These are phyloP conservation scores for Ophiostoma tasmaniense DNA, from an alignment of 2,329 filamentous ascomycete genomes.

Conservation along the genomic window DNA sequence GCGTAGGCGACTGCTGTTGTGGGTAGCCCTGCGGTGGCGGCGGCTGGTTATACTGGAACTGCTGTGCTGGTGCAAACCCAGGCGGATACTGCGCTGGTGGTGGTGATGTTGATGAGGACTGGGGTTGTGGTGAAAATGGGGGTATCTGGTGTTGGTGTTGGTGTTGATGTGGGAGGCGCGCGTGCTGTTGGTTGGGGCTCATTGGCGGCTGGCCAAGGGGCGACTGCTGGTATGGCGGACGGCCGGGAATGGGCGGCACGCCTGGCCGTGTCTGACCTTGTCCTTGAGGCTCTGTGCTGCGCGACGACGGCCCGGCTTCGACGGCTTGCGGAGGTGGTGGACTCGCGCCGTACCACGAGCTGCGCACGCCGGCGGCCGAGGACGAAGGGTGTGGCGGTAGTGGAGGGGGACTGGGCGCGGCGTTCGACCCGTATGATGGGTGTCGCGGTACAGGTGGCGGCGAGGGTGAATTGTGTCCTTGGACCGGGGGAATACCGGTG, in stretches of 20 bases:
- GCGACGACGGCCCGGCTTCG: slow-evolving; percentile 10
- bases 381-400: slow-evolving; percentile 9
- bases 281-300: background rate
- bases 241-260: slow-evolving; percentile 17
- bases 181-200: slow-evolving; percentile 21
- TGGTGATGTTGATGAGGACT: background rate
- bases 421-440: slow-evolving; percentile 5
- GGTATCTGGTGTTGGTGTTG: slow-evolving; percentile 15
- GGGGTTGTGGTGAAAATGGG: background rate
- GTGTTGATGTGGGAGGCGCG: slow-evolving; percentile 19
- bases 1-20: slow-evolving; percentile 16
- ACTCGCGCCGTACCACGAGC: slow-evolving; percentile 16
- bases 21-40: slow-evolving; percentile 15
- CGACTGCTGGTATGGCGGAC: slow-evolving; percentile 20
- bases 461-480: slow-evolving; percentile 8
- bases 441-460: slow-evolving; percentile 19
- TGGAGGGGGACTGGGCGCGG: background rate
- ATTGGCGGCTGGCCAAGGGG: slow-evolving; percentile 23
- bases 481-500: slow-evolving; percentile 19
- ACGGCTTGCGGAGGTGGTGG: slow-evolving; percentile 14
- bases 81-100: slow-evolving; percentile 2
- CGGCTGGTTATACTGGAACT: background rate
- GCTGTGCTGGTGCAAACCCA: background rate
- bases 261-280: background rate
- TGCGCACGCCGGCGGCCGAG: slow-evolving; percentile 4